phyloP scores from a whole-genome alignment of 78 protist genomes.

The Chrysochromulina parva region DNA sequence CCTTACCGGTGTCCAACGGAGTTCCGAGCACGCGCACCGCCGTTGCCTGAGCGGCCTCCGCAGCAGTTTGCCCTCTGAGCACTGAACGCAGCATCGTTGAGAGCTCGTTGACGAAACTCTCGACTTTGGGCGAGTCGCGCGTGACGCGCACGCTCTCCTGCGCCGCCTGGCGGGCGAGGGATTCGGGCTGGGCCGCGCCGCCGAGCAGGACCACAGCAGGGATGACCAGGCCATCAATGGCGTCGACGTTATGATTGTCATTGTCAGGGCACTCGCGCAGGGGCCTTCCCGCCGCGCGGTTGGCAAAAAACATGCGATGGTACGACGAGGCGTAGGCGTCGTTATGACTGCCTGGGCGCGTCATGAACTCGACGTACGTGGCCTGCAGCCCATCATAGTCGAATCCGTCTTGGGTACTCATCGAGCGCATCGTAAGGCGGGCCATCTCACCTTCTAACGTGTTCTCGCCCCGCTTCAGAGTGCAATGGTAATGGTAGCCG shows the following conservation, averaged over 20 bases:
- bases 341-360: not conserved
- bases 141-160: not conserved
- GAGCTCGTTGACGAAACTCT: not conserved
- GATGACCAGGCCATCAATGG: not conserved
- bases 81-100: not conserved
- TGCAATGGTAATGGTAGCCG: not conserved
- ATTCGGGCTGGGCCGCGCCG: not conserved
- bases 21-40: not conserved
- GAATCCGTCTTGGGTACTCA: not conserved
- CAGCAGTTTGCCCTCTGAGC: not conserved
- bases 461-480: not conserved
- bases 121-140: not conserved
- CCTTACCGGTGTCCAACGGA: not conserved
- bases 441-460: not conserved
- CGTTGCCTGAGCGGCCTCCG: not conserved
- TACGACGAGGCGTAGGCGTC: not conserved
- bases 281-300: not conserved
- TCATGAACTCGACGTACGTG: constrained; percentile 3
- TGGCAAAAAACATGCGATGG: constrained; percentile 1
- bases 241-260: constrained; percentile 18
- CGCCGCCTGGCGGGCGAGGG: not conserved
- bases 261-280: not conserved
- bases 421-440: not conserved
- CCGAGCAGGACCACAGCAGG: not conserved
- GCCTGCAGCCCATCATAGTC: not conserved